Conservation (phyloP, 225 moss, liverwort and hornwort species). For the Antitrichia curtipendula region DNA sequence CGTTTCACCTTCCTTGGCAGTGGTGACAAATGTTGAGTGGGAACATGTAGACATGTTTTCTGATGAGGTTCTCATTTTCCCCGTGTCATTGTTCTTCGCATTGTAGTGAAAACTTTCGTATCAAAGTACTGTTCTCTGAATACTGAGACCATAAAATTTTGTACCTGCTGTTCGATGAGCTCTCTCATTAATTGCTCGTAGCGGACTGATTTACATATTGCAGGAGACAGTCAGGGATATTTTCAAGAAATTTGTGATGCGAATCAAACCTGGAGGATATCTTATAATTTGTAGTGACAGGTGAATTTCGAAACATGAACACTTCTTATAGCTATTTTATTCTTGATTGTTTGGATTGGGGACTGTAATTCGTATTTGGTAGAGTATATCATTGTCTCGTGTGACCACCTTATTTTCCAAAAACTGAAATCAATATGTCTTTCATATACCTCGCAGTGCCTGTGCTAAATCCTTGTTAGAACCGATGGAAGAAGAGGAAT, state of each 20-base stretch:
- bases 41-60: constrained; percentile 37
- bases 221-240: constrained; percentile 68
- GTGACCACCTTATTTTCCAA: neutral
- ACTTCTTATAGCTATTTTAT: neutral
- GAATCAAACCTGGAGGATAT: constrained; percentile 63
- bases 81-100: neutral
- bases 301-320: constrained; percentile 6
- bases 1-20: constrained; percentile 70
- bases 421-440: neutral
- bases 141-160: neutral
- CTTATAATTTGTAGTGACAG: constrained; percentile 73
- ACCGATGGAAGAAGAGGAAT: constrained; percentile 14
- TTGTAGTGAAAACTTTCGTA: neutral
- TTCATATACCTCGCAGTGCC: constrained; percentile 31
- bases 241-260: constrained; percentile 68
- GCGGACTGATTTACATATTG: neutral
- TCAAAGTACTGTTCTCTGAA: neutral
- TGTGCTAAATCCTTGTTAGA: constrained; percentile 54
- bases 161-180: neutral
- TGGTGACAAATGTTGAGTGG: constrained; percentile 68
- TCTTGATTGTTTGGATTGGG: neutral
- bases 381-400: neutral
- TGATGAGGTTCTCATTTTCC: constrained; percentile 12
- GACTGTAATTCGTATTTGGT: neutral
- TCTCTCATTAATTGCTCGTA: neutral